phyloP scores from a whole-genome alignment of 306 rosid species.

The Cucurbita pepo region DNA sequence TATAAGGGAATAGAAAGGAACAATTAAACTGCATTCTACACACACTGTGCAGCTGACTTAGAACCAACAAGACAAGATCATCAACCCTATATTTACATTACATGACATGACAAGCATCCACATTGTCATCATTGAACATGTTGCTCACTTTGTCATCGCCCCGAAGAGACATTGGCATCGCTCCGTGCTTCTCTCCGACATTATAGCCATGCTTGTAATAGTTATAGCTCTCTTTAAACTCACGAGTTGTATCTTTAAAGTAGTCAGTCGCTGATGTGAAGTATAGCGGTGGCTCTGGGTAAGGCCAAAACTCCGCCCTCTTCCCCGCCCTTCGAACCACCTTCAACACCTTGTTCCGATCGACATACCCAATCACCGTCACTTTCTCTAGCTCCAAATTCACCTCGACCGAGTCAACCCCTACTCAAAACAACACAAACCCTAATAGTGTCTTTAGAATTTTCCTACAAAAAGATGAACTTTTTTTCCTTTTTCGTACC shows the following conservation, averaged over 20 bases:
- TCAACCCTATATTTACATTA: conserved; percentile 10
- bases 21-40: background rate
- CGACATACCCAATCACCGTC: conserved; percentile 59
- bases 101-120: conserved; percentile 73
- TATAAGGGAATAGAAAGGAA: background rate
- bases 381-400: conserved; percentile 55
- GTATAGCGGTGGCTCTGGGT: conserved; percentile 63
- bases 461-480: background rate
- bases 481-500: conserved; percentile 21
- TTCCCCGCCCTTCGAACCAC: conserved; percentile 79
- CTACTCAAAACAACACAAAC: conserved; percentile 11
- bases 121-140: conserved; percentile 93
- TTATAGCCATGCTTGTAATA: conserved; percentile 88
- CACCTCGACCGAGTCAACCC: conserved; percentile 75
- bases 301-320: conserved; percentile 85
- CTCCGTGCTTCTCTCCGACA: conserved; percentile 60
- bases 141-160: conserved; percentile 89
- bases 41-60: background rate
- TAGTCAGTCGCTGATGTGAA: conserved; percentile 56
- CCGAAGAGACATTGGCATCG: conserved; percentile 43
- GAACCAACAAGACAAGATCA: background rate
- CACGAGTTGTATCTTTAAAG: conserved; percentile 53
- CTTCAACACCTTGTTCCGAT: conserved; percentile 69
- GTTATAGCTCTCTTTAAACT: conserved; percentile 74
- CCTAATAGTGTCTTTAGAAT: background rate